phyloP scores from a whole-genome alignment of 768 basidiomycete genomes.

The Daedaleopsis nitida region DNA sequence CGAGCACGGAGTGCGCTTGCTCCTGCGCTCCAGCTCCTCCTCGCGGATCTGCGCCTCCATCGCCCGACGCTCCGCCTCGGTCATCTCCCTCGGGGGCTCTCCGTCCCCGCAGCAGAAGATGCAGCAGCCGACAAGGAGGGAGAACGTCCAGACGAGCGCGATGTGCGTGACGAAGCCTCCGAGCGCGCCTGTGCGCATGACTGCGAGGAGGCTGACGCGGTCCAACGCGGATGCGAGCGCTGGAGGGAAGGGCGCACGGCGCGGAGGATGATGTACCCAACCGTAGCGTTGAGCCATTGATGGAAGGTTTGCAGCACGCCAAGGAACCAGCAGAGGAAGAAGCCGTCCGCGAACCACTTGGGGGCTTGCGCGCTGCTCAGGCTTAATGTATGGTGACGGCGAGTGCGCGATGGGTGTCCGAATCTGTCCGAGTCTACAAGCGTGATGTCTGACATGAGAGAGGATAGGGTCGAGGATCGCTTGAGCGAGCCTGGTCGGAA shows the following conservation, averaged over 20 bases:
- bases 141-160: neutral
- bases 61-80: too few relatives aligned
- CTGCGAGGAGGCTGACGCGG: neutral
- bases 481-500: too few relatives aligned
- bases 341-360: neutral
- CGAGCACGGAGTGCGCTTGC: too few relatives aligned
- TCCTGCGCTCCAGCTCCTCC: too few relatives aligned
- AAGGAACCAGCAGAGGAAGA: neutral
- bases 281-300: neutral
- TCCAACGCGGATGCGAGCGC: neutral
- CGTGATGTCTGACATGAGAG: neutral
- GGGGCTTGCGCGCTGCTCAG: neutral
- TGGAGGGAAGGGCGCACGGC: neutral
- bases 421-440: neutral
- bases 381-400: neutral
- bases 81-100: too few relatives aligned
- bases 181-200: neutral
- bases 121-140: neutral
- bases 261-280: neutral
- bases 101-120: too few relatives aligned
- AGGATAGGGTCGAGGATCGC: neutral
- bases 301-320: neutral
- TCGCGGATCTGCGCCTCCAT: too few relatives aligned
- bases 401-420: too few relatives aligned
- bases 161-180: neutral